Evolutionary conservation across 2,329 filamentous ascomycete species (phyloP).

Genomic region (Pseudogymnoascus sp.): DNA sequence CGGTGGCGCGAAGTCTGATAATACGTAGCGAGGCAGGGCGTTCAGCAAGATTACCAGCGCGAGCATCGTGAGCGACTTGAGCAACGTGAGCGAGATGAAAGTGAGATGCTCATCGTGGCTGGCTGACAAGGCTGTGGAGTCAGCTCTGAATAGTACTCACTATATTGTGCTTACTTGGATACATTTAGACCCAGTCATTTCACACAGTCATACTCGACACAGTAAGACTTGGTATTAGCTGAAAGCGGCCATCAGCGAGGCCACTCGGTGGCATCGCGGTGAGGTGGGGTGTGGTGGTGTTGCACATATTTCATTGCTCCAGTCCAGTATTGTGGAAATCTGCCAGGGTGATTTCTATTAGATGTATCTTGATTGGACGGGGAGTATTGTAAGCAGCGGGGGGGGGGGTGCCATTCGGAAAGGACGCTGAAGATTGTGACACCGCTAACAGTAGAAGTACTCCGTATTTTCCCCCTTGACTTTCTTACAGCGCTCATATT

Average conservation of each 20-base stretch:
- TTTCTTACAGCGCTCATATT: no score
- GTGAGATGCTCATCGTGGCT: background rate
- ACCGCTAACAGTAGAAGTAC: background rate
- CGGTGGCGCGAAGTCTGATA: background rate
- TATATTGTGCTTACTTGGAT: background rate
- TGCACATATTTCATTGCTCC: background rate
- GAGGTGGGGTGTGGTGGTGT: background rate
- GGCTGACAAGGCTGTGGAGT: background rate
- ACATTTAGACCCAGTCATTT: background rate
- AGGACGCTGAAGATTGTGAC: background rate
- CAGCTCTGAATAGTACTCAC: background rate
- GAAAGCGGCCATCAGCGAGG: background rate
- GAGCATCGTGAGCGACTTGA: background rate
- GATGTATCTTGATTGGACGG: background rate
- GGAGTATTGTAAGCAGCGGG: background rate
- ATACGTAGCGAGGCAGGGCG: background rate
- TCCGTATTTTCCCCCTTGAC: background rate
- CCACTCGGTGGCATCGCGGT: background rate
- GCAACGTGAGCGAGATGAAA: background rate
- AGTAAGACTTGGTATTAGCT: background rate
- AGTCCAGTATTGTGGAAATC: background rate
- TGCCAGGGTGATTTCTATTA: background rate
- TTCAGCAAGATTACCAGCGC: background rate
- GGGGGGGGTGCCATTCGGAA: background rate
- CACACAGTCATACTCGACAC: background rate